These are phyloP conservation scores for Metschnikowia henanensis DNA, from an alignment of 805 yeast species.

Conservation along the genomic window DNA sequence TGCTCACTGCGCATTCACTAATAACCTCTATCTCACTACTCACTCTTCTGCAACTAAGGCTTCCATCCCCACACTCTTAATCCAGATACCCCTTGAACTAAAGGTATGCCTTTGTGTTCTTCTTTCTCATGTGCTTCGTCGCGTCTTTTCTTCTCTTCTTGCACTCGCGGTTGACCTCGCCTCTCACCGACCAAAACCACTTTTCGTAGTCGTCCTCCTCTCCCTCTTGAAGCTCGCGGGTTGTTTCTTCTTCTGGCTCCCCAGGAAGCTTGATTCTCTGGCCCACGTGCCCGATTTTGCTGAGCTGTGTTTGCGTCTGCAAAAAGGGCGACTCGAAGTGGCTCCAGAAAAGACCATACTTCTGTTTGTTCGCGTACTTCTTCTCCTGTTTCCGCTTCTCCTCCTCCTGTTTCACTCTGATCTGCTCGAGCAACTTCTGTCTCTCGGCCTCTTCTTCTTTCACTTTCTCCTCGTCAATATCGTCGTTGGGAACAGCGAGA, in stretches of 20 bases:
- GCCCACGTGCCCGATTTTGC: constrained; percentile 47
- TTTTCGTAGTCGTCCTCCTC: constrained; percentile 56
- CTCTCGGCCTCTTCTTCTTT: constrained; percentile 18
- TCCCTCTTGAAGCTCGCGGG: constrained; percentile 25
- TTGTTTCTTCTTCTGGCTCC: constrained; percentile 26
- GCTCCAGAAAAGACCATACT: constrained; percentile 68
- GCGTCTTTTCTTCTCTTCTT: constrained; percentile 77
- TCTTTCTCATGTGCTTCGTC: constrained; percentile 55
- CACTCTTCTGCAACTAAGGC: too few relatives aligned
- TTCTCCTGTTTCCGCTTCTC: constrained; percentile 27
- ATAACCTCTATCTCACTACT: too few relatives aligned
- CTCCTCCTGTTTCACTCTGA: constrained; percentile 33
- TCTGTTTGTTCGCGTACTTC: constrained; percentile 9
- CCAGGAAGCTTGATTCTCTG: constrained; percentile 38
- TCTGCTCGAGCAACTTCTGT: constrained; percentile 28
- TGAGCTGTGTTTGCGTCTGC: constrained; percentile 78
- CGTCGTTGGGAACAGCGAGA: constrained; percentile 38
- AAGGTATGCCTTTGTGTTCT: constrained; percentile 8
- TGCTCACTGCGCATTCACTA: too few relatives aligned
- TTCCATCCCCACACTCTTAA: too few relatives aligned
- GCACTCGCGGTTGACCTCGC: constrained; percentile 74
- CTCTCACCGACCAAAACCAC: constrained; percentile 83
- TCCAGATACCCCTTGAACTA: too few relatives aligned
- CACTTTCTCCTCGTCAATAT: constrained; percentile 15
- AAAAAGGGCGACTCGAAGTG: constrained; percentile 87